Percentiles rank a stretch among this genome's conserved stretches.
phyloP scores from a whole-genome alignment of 2,329 filamentous ascomycete species.

The Ophiostoma angusticollis region DNA sequence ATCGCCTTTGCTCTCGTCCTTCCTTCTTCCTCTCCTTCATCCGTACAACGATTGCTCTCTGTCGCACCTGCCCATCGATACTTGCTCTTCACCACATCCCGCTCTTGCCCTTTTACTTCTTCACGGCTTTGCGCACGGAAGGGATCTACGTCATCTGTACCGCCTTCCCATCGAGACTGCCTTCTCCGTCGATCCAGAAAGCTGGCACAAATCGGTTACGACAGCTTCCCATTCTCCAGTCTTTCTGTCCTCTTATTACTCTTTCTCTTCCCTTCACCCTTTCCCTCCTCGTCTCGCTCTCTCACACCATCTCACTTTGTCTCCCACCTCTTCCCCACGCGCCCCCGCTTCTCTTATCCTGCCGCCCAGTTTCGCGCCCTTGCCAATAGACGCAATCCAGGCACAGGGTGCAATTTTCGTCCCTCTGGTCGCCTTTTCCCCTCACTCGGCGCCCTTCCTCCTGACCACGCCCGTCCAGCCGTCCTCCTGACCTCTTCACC shows the following conservation, averaged over 20 bases:
- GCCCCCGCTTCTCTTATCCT: too few species aligned
- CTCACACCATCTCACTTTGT: not conserved
- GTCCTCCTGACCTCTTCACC: too few species aligned
- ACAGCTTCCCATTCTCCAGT: not conserved
- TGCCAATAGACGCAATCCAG: not conserved
- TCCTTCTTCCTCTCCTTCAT: not conserved
- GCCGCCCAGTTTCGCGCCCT: not conserved
- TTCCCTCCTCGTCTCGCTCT: not conserved
- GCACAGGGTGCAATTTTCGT: too few species aligned
- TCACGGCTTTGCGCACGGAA: too few species aligned
- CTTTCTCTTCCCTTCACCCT: not conserved
- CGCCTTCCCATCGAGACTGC: too few species aligned
- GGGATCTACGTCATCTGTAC: slow-evolving; percentile 2
- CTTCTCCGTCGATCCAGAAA: not conserved
- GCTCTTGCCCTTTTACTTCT: too few species aligned
- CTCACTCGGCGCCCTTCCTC: too few species aligned
- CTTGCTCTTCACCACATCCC: too few species aligned
- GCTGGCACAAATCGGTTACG: not conserved
- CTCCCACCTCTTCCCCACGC: not conserved
- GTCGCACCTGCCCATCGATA: too few species aligned
- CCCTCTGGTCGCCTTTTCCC: too few species aligned
- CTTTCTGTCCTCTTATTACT: not conserved
- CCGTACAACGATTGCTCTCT: not conserved
- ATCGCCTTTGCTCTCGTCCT: not conserved
- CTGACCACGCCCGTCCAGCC: too few species aligned